Evolutionary conservation across 169 alveolate species (phyloP), one percentile per base, ranked within the genome.

Genomic region (Cryptosporidium bovis): DNA sequence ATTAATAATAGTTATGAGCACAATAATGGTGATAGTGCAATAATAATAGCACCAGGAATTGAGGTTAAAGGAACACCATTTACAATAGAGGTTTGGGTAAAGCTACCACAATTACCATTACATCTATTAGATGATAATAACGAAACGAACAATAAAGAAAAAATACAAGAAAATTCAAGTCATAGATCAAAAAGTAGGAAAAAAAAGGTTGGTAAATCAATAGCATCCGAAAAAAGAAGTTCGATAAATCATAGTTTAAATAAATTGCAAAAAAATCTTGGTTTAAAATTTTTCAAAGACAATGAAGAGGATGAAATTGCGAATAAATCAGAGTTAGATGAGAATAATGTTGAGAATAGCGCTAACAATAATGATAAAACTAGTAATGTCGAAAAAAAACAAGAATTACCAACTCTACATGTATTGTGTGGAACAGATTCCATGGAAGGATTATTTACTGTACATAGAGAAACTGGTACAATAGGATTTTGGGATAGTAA

Each of bases 401-500:
- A 40, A 40, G 87, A 77, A 44, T 46, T 62, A 6, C 87, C 87
- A 58, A 77, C 87, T n/a, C 56, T 77, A 60, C 87, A 77, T 27
- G 87, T 77, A 1, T 12, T 77, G 16, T 77, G 87, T 29, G 64
- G 87, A 27, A 77, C 87, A 18, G 87, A 77, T 77, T 68, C 69
- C 53, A 77, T 77, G 87, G 87, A 77, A 44, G 87, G 87, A 34
- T 62, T 77, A 77, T 77, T 77, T 77, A 77, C 87, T 7, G 48
- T 77, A 0, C 87, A 77, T 62, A 51, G 87, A 13, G 46, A 53
- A 16, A 77, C 87, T 13, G 87, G 87, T 20, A 77, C 64, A 34
- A 77, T 77, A 7, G 87, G 87, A 60, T 77, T 77, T 60, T 77
- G 87, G 87, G 87, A 77, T 60, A 77, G 87, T 18, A 77, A 62